These are phyloP conservation scores for Fagopyrum esculentum DNA, from an alignment of 148 eudicot genomes.

Conservation along the genomic window DNA sequence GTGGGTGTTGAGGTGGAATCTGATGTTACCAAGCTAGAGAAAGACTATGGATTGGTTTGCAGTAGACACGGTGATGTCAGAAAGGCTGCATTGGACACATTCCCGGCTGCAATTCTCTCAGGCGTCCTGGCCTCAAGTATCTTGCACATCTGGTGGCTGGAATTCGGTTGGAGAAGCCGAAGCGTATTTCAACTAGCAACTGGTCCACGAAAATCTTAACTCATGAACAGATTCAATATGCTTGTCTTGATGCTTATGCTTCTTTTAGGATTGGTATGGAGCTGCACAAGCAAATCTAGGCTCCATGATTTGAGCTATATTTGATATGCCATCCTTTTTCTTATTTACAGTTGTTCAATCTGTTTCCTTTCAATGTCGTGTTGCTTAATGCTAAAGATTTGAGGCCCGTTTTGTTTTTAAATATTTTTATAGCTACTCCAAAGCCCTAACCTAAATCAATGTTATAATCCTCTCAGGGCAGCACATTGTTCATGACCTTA, in stretches of 20 bases:
- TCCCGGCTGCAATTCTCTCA: slow-evolving; percentile 19
- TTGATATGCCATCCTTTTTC: background rate
- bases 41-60: slow-evolving; percentile 49
- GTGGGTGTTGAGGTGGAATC: slow-evolving; percentile 58
- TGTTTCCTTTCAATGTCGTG: background rate
- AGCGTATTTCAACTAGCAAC: slow-evolving; percentile 55
- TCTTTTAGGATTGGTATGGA: slow-evolving; percentile 37
- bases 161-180: slow-evolving; percentile 44
- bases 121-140: slow-evolving; percentile 47
- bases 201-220: slow-evolving; percentile 53
- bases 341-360: background rate
- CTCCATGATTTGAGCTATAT: background rate
- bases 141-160: slow-evolving; percentile 40
- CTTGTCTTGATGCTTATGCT: slow-evolving; percentile 80
- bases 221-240: slow-evolving; percentile 52
- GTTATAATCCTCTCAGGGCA: slow-evolving; percentile 42
- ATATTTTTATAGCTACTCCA: background rate
- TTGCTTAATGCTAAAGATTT: background rate
- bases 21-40: slow-evolving; percentile 38
- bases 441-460: background rate
- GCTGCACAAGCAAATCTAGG: slow-evolving; percentile 14
- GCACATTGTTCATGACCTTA: slow-evolving; percentile 83
- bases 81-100: slow-evolving; percentile 21
- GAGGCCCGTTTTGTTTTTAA: background rate
- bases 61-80: slow-evolving; percentile 25